Percentiles rank a stretch among this genome's conserved stretches.
Conservation (phyloP, 2,329 filamentous ascomycete genomes). For the Calonectria crousiana region DNA sequence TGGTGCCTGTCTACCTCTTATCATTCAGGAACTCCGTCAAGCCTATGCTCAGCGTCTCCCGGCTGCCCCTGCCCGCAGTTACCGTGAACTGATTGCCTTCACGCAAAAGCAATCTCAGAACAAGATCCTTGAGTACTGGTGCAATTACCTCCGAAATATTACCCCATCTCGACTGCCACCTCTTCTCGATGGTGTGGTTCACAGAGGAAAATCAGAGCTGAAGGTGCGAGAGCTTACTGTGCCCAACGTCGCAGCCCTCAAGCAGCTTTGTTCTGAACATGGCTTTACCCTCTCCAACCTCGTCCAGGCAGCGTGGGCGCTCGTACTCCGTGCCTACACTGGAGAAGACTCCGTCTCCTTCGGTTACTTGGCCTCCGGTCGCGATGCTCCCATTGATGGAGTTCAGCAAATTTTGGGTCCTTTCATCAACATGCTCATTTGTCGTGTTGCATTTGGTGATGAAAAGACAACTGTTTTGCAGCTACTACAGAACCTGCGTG, state of each 20-base stretch:
- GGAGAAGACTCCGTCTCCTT: not conserved
- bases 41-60: not conserved
- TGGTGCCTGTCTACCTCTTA: not conserved
- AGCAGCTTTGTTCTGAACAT: not conserved
- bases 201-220: not conserved
- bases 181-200: not conserved
- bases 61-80: not conserved
- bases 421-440: constrained; percentile 6
- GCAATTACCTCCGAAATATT: not conserved
- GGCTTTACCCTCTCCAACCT: constrained; percentile 1
- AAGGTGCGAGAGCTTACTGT: not conserved
- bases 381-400: not conserved
- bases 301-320: not conserved
- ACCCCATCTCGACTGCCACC: not conserved
- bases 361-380: not conserved
- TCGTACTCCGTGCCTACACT: not conserved
- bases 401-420: not conserved
- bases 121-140: constrained; percentile 1
- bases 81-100: constrained; percentile 1
- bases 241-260: not conserved
- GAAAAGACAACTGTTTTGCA: not conserved
- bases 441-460: not conserved
- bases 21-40: not conserved
- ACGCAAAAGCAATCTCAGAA: constrained; percentile 1
- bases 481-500: not conserved